A percentile compares a stretch with the other conserved stretches of the same genome.
Evolutionary conservation across 1,139 yeast genomes (phyloP).

Genomic region (Geotrichum candidum): DNA sequence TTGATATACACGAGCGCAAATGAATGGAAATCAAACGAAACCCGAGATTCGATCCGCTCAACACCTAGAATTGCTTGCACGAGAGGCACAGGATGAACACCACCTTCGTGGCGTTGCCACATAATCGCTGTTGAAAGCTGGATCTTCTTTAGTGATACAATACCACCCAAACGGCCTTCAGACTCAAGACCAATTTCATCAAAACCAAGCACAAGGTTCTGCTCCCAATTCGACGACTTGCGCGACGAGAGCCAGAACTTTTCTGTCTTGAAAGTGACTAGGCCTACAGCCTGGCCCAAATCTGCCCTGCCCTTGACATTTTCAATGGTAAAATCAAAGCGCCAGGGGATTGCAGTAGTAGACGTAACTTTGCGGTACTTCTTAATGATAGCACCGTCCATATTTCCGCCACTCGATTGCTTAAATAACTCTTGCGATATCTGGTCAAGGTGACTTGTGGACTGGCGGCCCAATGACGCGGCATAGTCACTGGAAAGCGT

Average conservation of each 20-base stretch:
- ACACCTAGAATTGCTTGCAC: slow-evolving; percentile 58
- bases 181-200: slow-evolving; percentile 50
- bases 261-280: slow-evolving; percentile 48
- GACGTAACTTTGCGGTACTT: slow-evolving; percentile 57
- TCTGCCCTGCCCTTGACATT: slow-evolving; percentile 57
- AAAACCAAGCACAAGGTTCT: slow-evolving; percentile 58
- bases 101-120: slow-evolving; percentile 43
- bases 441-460: slow-evolving; percentile 9
- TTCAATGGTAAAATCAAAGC: slow-evolving; percentile 51
- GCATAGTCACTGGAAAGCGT: slow-evolving; percentile 1
- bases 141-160: slow-evolving; percentile 45
- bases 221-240: slow-evolving; percentile 67
- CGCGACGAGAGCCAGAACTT: slow-evolving; percentile 65
- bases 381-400: slow-evolving; percentile 37
- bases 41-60: slow-evolving; percentile 49
- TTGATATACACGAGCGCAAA: slow-evolving; percentile 59
- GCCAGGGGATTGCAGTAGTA: slow-evolving; percentile 71
- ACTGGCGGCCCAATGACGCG: not conserved
- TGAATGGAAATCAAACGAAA: slow-evolving; percentile 78
- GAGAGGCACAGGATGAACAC: slow-evolving; percentile 48
- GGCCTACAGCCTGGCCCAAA: slow-evolving; percentile 80
- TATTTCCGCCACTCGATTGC: slow-evolving; percentile 1
- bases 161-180: slow-evolving; percentile 76
- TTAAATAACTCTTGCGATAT: slow-evolving; percentile 7
- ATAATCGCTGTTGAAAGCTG: slow-evolving; percentile 60